Conservation (phyloP, 2,329 filamentous ascomycete species). For the Monosporascus ibericus region DNA sequence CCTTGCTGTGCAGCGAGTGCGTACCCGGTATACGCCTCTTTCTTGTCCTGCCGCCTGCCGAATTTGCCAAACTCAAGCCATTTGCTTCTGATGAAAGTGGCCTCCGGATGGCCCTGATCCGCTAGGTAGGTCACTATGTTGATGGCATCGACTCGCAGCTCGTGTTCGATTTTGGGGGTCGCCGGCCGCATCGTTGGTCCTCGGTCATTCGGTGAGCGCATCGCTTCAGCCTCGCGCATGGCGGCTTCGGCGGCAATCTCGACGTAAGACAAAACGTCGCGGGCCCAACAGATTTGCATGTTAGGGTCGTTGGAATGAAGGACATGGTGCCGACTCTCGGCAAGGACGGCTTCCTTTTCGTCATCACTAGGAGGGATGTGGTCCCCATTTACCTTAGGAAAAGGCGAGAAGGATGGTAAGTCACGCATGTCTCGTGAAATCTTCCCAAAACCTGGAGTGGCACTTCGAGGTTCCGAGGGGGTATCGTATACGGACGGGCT, state of each 20-base stretch:
- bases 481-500: conserved; percentile 33
- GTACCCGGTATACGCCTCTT: conserved; percentile 87
- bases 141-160: conserved; percentile 79
- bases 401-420: conserved; percentile 80
- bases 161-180: conserved; percentile 84
- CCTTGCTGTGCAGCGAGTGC: conserved; percentile 78
- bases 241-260: conserved; percentile 77
- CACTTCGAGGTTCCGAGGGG: conserved; percentile 34
- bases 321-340: conserved; percentile 75
- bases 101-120: conserved; percentile 86
- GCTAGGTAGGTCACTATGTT: conserved; percentile 89
- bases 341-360: conserved; percentile 84
- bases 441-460: conserved; percentile 31
- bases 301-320: conserved; percentile 91
- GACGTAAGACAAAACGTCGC: conserved; percentile 84
- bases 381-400: conserved; percentile 78
- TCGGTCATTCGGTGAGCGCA: conserved; percentile 25
- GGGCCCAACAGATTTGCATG: conserved; percentile 95
- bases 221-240: conserved; percentile 50
- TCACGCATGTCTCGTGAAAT: conserved; percentile 39
- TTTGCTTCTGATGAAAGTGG: conserved; percentile 89
- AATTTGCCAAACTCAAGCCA: conserved; percentile 99
- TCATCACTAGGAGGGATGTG: conserved; percentile 93
- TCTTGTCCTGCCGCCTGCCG: conserved; percentile 82
- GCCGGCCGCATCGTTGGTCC: conserved; percentile 52